Base-by-base conservation (phyloP, 306 rosid species). In the Vicia villosa region DNA sequence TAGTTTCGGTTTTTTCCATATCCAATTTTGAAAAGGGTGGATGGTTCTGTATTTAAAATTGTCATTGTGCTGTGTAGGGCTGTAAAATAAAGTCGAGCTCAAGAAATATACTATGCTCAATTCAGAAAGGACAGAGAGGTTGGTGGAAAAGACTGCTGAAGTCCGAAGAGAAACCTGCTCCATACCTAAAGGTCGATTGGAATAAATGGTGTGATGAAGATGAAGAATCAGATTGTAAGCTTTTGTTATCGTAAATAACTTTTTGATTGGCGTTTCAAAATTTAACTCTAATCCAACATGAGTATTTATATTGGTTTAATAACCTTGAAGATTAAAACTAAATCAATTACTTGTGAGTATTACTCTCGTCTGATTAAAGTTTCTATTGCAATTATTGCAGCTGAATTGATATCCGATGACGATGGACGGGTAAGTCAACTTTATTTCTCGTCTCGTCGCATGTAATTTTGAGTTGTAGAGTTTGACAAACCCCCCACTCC, bases 101-200 rank as follows among this genome's bases (percentile, higher is more conserved):
- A 66, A 85, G 97, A 81, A 91, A 88, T 84, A 91, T 88, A 47
- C 70, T 88, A 19, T 91, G 96, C 80, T 81, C 86, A 43, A 69
- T 91, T 71, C 95, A 86, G 82, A 91, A 91, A 75, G 84, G 80
- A 63, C 83, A 88, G 74, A 88, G 81, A 73, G 87, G 84, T 71
- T 91, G 97, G 97, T 91, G 97, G 91, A 83, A 85, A 69, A 76
- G 97, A 77, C 66, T 91, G 15, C 83, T 88, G 77, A 88, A 88
- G 85, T 81, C 92, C 41, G 90, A 85, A 83, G 90, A 68, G 74
- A 90, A 88, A 70, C 97, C 97, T 46, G 92, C 95, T 14, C 97
- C 97, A 6, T 88, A 88, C 80, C 78, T 90, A 55, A 88, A 90
- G 79, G 95, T 88, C 63, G 97, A 90, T 74, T 90, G 97, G 97